These are phyloP conservation scores for Colletotrichum truncatum DNA, from an alignment of 2,329 filamentous ascomycete species.

Conservation along the genomic window DNA sequence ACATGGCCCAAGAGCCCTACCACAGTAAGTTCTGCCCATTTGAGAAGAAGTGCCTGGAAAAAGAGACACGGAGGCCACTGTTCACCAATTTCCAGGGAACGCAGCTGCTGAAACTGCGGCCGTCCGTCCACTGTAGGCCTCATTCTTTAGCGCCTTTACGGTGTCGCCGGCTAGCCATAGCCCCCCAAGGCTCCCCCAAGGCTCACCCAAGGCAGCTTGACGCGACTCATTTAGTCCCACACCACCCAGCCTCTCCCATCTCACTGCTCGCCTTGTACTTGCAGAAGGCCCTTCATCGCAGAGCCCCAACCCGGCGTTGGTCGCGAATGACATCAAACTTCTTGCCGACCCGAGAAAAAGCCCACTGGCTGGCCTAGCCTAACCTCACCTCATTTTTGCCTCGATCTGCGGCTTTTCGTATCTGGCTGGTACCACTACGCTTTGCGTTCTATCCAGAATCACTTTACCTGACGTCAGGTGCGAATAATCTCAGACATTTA, in stretches of 20 bases:
- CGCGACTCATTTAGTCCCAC: neutral
- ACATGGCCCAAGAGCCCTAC: neutral
- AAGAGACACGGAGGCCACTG: neutral
- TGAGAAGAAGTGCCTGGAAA: no score
- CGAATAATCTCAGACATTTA: no score
- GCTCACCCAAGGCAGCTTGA: no score
- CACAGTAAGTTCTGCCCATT: neutral
- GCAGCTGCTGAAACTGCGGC: conserved; percentile 5
- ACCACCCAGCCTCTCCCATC: neutral
- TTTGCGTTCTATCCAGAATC: neutral
- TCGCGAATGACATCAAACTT: conserved; percentile 21
- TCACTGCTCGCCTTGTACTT: neutral
- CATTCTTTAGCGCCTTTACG: no score
- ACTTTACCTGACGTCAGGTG: neutral
- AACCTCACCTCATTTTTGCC: neutral
- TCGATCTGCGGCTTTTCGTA: neutral
- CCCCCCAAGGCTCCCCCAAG: no score
- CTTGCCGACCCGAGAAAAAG: conserved; percentile 1
- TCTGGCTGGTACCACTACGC: neutral
- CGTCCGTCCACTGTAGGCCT: neutral
- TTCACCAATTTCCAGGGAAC: no score
- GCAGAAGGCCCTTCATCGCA: neutral
- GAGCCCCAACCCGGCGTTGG: neutral
- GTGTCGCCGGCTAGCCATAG: no score
- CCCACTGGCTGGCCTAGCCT: neutral